A percentile compares a stretch with the other conserved stretches of the same genome.
Evolutionary conservation across 176 grass and related monocot species (phyloP).

Genomic region (Zea luxurians): DNA sequence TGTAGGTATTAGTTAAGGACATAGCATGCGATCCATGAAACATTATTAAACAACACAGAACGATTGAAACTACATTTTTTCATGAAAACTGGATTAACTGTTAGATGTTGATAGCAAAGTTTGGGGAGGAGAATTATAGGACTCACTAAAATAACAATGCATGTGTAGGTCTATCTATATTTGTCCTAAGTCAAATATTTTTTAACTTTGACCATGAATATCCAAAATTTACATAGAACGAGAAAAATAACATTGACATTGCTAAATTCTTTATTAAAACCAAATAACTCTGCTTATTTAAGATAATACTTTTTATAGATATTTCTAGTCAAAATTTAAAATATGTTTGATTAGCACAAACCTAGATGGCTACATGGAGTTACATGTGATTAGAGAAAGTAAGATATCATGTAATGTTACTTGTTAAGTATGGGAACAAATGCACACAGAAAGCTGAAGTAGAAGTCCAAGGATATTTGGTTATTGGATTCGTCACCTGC

Average conservation of each 20-base stretch:
- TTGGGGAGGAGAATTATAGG: background rate
- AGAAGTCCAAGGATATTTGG: slow-evolving; percentile 79
- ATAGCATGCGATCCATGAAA: background rate
- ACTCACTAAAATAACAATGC: background rate
- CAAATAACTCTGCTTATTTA: background rate
- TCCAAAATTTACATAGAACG: too few species aligned
- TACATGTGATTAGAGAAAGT: too few species aligned
- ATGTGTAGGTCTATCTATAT: too few species aligned
- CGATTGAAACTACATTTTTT: background rate
- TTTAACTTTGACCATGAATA: too few species aligned
- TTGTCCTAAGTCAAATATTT: too few species aligned
- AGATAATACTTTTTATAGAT: background rate
- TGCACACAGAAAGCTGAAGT: background rate
- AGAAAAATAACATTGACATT: background rate
- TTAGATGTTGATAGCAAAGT: background rate
- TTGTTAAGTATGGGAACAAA: background rate
- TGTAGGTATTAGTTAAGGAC: slow-evolving; percentile 64
- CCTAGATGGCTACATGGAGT: too few species aligned
- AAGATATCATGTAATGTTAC: too few species aligned
- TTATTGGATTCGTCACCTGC: slow-evolving; percentile 92
- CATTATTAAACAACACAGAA: background rate
- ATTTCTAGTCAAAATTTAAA: background rate
- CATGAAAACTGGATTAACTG: background rate
- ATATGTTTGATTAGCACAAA: too few species aligned
- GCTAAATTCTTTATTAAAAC: background rate